phyloP scores from a whole-genome alignment of 108 stramenopile species.

The Nitzschia sp. region DNA sequence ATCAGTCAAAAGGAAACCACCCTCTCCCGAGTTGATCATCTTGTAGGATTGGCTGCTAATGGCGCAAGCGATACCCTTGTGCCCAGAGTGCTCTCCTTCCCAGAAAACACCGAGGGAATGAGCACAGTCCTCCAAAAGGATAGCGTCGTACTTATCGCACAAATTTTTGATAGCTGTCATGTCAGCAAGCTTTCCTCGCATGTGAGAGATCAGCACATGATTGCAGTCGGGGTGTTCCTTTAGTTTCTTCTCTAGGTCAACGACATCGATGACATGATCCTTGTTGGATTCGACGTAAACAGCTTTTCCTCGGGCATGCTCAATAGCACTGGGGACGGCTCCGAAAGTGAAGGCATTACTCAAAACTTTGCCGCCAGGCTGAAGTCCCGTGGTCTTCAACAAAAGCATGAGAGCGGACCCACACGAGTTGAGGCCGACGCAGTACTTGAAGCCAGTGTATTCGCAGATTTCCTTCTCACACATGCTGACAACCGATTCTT shows the following conservation, averaged over 20 bases:
- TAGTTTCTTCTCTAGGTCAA: conserved; percentile 81
- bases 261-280: conserved; percentile 79
- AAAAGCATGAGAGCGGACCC: conserved; percentile 85
- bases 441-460: conserved; percentile 84
- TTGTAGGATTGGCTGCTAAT: conserved; percentile 84
- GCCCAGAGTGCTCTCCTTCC: conserved; percentile 80
- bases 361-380: conserved; percentile 81
- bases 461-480: conserved; percentile 76
- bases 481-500: conserved; percentile 56
- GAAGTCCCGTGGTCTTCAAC: conserved; percentile 74
- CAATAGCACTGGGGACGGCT: conserved; percentile 80
- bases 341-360: conserved; percentile 90
- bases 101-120: conserved; percentile 86
- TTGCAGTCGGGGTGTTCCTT: conserved; percentile 72
- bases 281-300: conserved; percentile 82
- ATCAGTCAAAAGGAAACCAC: conserved; percentile 83
- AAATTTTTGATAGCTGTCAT: conserved; percentile 75
- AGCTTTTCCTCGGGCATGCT: conserved; percentile 84
- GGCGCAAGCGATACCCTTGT: conserved; percentile 73
- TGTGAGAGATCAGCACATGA: conserved; percentile 85
- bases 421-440: conserved; percentile 83
- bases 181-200: conserved; percentile 90
- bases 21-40: conserved; percentile 92
- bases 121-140: conserved; percentile 84
- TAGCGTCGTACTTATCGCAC: conserved; percentile 70